Evolutionary conservation across 1,284 basidiomycete species (phyloP).

Genomic region (Puccinia hordei): DNA sequence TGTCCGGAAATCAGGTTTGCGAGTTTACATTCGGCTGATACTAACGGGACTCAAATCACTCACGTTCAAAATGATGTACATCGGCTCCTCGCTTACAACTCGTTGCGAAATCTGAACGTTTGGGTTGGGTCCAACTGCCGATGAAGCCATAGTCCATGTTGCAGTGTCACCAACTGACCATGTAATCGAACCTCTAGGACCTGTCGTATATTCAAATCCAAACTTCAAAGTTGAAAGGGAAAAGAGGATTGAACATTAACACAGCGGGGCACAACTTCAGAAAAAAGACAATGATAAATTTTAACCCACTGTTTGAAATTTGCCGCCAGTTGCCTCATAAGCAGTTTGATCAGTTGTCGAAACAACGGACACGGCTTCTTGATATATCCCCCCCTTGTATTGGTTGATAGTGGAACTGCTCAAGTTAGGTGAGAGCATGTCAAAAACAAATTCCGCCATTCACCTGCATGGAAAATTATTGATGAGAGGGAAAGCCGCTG

Average conservation of each 20-base stretch:
- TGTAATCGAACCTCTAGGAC: slow-evolving; percentile 48
- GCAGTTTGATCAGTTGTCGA: slow-evolving; percentile 55
- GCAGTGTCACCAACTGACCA: slow-evolving; percentile 48
- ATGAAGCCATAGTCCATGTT: slow-evolving; percentile 36
- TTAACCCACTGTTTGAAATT: slow-evolving; percentile 51
- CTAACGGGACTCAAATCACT: slow-evolving; percentile 52
- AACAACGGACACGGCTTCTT: slow-evolving; percentile 65
- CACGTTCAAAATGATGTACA: slow-evolving; percentile 58
- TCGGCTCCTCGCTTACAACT: slow-evolving; percentile 55
- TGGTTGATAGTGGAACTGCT: slow-evolving; percentile 65
- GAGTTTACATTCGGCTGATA: background rate
- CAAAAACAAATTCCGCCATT: no score
- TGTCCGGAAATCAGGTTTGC: background rate
- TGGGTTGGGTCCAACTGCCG: slow-evolving; percentile 46
- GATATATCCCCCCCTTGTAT: slow-evolving; percentile 75
- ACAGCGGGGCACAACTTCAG: slow-evolving; percentile 2
- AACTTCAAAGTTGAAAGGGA: background rate
- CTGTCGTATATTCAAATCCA: slow-evolving; percentile 50
- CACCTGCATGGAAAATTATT: slow-evolving; percentile 62
- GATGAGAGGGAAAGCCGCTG: slow-evolving; percentile 61
- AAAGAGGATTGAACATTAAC: background rate
- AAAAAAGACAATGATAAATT: no score
- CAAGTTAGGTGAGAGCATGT: slow-evolving; percentile 30
- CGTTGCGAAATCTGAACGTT: slow-evolving; percentile 50
- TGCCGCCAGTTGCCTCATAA: slow-evolving; percentile 54